phyloP scores from a whole-genome alignment of 1,284 basidiomycete genomes.

The Austroboletus niveus region DNA sequence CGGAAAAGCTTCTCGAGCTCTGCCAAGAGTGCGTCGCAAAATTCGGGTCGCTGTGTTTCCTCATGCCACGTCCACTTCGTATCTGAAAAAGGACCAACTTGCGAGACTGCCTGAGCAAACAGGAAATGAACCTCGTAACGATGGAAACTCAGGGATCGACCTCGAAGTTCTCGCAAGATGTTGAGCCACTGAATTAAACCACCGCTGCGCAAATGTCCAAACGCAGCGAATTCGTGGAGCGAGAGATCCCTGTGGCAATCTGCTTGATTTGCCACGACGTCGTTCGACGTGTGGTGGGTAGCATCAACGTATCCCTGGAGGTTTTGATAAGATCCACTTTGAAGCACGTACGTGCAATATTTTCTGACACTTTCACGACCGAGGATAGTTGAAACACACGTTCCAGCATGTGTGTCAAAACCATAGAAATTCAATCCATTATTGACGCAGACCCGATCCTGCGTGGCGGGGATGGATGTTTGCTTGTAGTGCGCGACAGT shows the following conservation, averaged over 20 bases:
- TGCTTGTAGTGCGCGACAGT: constrained; percentile 35
- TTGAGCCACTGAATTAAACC: constrained; percentile 49
- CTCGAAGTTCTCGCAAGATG: constrained; percentile 41
- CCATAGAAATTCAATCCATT: constrained; percentile 33
- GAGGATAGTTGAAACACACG: constrained; percentile 14
- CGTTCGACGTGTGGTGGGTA: constrained; percentile 42
- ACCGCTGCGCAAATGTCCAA: constrained; percentile 44
- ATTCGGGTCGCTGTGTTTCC: constrained; percentile 29
- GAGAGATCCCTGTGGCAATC: constrained; percentile 36
- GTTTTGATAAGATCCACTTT: constrained; percentile 31
- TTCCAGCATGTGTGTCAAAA: constrained; percentile 15
- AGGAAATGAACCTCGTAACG: constrained; percentile 40
- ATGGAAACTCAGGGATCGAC: constrained; percentile 36
- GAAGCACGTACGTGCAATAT: constrained; percentile 35
- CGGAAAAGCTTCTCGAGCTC: constrained; percentile 33
- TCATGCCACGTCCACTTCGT: constrained; percentile 34
- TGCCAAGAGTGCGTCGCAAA: constrained; percentile 34
- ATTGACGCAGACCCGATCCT: constrained; percentile 32
- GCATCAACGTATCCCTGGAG: constrained; percentile 38
- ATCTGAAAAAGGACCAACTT: constrained; percentile 36
- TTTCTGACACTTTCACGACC: constrained; percentile 12
- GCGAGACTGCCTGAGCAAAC: constrained; percentile 41
- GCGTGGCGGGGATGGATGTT: constrained; percentile 26
- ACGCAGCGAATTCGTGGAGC: constrained; percentile 45
- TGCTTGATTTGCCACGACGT: constrained; percentile 40